These are phyloP conservation scores for Starmerella stigmatis DNA, from an alignment of 805 yeast species.

Conservation along the genomic window DNA sequence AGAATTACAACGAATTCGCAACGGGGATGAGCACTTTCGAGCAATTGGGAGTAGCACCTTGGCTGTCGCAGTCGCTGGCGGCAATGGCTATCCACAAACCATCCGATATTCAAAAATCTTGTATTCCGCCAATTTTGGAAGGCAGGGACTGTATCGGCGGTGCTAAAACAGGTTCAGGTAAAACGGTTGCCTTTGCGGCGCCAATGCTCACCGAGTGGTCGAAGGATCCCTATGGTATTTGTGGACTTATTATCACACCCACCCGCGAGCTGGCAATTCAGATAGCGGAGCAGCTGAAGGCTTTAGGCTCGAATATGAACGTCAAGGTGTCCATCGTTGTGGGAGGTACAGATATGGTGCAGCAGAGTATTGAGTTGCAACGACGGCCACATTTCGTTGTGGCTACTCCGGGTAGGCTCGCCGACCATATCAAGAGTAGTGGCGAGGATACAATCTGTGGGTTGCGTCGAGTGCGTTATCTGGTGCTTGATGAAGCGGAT, in stretches of 20 bases:
- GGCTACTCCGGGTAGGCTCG: slow-evolving; percentile 95
- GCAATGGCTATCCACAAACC: slow-evolving; percentile 80
- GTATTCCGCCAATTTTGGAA: slow-evolving; percentile 73
- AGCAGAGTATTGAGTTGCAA: slow-evolving; percentile 73
- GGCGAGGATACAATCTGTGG: slow-evolving; percentile 84
- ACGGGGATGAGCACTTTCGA: slow-evolving; percentile 37
- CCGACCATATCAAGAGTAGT: slow-evolving; percentile 77
- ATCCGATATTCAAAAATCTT: slow-evolving; percentile 74
- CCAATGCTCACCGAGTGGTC: slow-evolving; percentile 95
- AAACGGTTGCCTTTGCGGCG: slow-evolving; percentile 94
- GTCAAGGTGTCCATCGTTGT: slow-evolving; percentile 73
- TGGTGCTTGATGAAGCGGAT: slow-evolving; percentile 95
- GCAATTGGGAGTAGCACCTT: slow-evolving; percentile 65
- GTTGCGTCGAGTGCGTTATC: slow-evolving; percentile 60
- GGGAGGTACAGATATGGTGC: slow-evolving; percentile 92
- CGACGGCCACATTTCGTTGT: slow-evolving; percentile 84
- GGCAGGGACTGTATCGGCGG: slow-evolving; percentile 96
- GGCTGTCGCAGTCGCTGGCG: slow-evolving; percentile 71
- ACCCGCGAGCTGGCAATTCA: slow-evolving; percentile 86
- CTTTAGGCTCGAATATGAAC: slow-evolving; percentile 82
- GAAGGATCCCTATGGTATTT: slow-evolving; percentile 86
- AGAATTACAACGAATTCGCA: too few species aligned
- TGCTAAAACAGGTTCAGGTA: slow-evolving; percentile 96
- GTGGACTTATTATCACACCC: slow-evolving; percentile 81
- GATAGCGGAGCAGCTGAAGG: slow-evolving; percentile 92